Conservation (phyloP, 1,284 basidiomycete genomes). For the Trichosporon sp. region DNA sequence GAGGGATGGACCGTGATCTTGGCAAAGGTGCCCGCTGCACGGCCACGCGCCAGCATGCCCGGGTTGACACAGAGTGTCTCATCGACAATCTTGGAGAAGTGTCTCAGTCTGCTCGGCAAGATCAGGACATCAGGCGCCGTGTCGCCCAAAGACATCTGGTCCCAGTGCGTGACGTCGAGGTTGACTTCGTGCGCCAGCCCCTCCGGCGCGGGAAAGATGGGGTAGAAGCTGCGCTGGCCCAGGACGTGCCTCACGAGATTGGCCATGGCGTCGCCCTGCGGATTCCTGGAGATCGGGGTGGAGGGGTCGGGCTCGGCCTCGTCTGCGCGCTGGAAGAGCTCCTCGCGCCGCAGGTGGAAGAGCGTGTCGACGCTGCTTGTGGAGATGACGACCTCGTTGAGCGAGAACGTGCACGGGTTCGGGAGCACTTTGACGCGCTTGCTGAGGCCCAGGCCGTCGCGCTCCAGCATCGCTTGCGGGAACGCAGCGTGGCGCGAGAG, state of each 20-base stretch:
- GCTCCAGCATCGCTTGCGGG: conserved; percentile 76
- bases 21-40: conserved; percentile 55
- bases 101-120: conserved; percentile 78
- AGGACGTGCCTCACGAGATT: conserved; percentile 77
- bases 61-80: conserved; percentile 57
- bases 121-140: conserved; percentile 77
- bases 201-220: conserved; percentile 82
- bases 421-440: conserved; percentile 76
- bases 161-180: conserved; percentile 75
- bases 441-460: conserved; percentile 56
- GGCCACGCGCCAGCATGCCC: conserved; percentile 46
- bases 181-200: conserved; percentile 77
- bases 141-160: conserved; percentile 55
- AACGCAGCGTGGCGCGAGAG: conserved; percentile 78
- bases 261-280: conserved; percentile 71
- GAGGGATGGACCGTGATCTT: conserved; percentile 54
- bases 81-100: conserved; percentile 69
- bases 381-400: conserved; percentile 82
- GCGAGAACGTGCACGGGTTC: conserved; percentile 80
- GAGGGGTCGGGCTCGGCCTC: conserved; percentile 64
- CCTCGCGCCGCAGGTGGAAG: conserved; percentile 84
- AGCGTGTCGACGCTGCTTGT: conserved; percentile 80
- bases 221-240: conserved; percentile 91
- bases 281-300: conserved; percentile 51
- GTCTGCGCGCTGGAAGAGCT: conserved; percentile 71